Evolutionary conservation across 2,329 filamentous ascomycete genomes (phyloP).

Genomic region (Rhinocladiella similis): DNA sequence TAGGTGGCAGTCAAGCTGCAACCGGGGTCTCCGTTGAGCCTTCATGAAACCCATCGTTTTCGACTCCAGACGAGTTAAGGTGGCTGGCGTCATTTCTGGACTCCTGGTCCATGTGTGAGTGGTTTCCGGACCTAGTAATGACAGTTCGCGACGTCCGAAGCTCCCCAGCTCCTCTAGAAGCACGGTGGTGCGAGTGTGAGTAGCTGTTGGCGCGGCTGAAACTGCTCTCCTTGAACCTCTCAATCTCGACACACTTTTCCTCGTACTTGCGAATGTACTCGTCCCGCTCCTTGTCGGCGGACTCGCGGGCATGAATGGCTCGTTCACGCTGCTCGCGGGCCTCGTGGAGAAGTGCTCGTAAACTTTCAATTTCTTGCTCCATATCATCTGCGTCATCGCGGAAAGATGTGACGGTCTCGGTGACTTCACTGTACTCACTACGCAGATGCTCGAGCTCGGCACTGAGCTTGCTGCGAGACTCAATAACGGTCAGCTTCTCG

Average conservation of each 20-base stretch:
- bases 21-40: too few species aligned
- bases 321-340: constrained; percentile 30
- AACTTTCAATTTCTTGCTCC: constrained; percentile 33
- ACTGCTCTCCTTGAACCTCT: constrained; percentile 8
- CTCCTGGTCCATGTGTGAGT: background rate
- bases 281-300: background rate
- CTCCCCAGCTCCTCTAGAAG: background rate
- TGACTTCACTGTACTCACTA: constrained; percentile 32
- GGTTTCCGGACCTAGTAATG: background rate
- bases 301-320: too few species aligned
- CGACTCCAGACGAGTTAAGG: background rate
- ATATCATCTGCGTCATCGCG: constrained; percentile 26
- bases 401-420: constrained; percentile 30
- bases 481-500: constrained; percentile 27
- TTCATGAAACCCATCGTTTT: background rate
- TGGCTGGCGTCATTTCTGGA: background rate
- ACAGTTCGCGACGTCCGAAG: background rate
- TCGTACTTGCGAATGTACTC: constrained; percentile 11
- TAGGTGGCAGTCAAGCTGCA: too few species aligned
- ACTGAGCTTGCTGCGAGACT: constrained; percentile 28
- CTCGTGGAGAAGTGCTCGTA: constrained; percentile 31
- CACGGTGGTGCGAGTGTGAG: background rate
- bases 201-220: background rate
- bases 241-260: constrained; percentile 13
- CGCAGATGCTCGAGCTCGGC: constrained; percentile 30